Evolutionary conservation across 257 asterid genomes (phyloP).

Genomic region (Penstemon davidsonii): DNA sequence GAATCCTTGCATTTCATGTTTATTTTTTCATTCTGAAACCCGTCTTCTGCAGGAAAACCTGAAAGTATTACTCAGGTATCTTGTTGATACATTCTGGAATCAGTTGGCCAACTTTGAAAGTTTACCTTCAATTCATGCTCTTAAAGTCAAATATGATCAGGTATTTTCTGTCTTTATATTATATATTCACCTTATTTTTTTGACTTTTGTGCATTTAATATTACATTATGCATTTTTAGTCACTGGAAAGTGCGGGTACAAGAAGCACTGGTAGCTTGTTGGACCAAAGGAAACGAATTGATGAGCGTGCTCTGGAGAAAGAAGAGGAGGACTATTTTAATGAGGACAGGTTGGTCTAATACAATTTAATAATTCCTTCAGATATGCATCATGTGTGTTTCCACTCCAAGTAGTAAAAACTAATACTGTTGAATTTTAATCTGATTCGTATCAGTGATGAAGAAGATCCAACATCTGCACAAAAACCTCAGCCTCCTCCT

Average conservation of each 20-base stretch:
- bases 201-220: slow-evolving; percentile 20
- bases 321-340: slow-evolving; percentile 97
- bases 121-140: slow-evolving; percentile 62
- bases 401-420: too few relatives aligned
- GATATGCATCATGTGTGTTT: neutral
- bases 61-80: slow-evolving; percentile 70
- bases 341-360: slow-evolving; percentile 71
- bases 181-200: slow-evolving; percentile 5
- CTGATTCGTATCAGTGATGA: slow-evolving; percentile 50
- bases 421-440: too few relatives aligned
- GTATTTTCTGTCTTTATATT: slow-evolving; percentile 36
- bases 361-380: neutral
- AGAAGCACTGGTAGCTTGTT: slow-evolving; percentile 47
- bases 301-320: slow-evolving; percentile 91
- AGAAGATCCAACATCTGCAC: slow-evolving; percentile 89
- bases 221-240: slow-evolving; percentile 43
- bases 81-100: slow-evolving; percentile 88
- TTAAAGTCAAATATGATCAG: slow-evolving; percentile 94
- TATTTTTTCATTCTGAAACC: slow-evolving; percentile 15
- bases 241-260: slow-evolving; percentile 60
- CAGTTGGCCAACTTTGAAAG: slow-evolving; percentile 69
- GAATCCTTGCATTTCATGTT: neutral
- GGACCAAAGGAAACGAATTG: slow-evolving; percentile 79
- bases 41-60: slow-evolving; percentile 72
- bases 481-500: slow-evolving; percentile 44